Base-by-base conservation (phyloP, 2,329 filamentous ascomycete species). In the Penicillium sp. region DNA sequence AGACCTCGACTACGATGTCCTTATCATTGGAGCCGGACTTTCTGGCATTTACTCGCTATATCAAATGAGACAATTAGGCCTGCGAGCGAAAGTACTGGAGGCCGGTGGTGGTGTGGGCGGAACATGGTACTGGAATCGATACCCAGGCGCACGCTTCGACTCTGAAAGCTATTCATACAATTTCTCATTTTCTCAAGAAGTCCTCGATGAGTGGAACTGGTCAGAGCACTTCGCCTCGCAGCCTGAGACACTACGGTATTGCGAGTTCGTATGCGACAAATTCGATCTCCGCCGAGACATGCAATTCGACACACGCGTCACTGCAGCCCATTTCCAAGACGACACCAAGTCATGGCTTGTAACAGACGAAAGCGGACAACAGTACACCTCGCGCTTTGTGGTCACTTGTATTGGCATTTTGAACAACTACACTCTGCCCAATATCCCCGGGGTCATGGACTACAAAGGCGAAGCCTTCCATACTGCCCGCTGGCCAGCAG, bases 111-210 rank as follows among this genome's bases (percentile, higher is more conserved):
- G 58, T 1, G 60, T 65, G 6, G 63, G 63, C 2, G 66, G 66
- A 0, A 66, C 64, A 0, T 81, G 78, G 70, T 80, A 78, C 58
- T 80, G 76, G 74, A 80, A 81, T 50, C 69, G 75, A 5, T 81
- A 81, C 55, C 78, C 79, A 5, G 79, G 79, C 2, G 58, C 79
- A 4, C 71, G 70, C 64, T 86, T 83, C 66, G 85, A 87, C 61
- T 70, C 84, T 1, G 84, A 87, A 69, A 78, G 76, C 52, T 85
- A 81, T 5, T 24, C 31, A 20, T 51, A 51, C 46, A 37, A 38
- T 14, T 51, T 22, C 34, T 44, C 49, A 34, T 26, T 43, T 6
- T 43, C 38, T 7, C 16, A 43, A 44, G 38, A 43, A 37, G 20
- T 35, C 9, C 34, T 46, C 45, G 31, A 57, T 53, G 22, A 62